Conservation (phyloP, 2,329 filamentous ascomycete genomes). For the Ophiostoma ulmi region DNA sequence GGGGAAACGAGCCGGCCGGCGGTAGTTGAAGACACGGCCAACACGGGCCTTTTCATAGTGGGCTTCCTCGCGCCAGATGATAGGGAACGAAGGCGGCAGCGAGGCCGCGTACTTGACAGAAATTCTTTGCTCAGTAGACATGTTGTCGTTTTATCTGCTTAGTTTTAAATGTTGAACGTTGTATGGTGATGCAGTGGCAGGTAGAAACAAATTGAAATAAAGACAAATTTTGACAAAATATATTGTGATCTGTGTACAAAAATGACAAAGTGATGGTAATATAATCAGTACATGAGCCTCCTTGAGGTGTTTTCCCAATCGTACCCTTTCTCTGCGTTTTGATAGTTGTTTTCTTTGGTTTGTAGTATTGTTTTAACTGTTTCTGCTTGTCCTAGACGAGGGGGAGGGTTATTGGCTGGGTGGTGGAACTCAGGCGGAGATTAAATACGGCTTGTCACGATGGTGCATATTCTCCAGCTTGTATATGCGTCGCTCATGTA, state of each 20-base stretch:
- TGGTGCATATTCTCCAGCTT: background rate
- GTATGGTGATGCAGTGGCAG: background rate
- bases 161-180: background rate
- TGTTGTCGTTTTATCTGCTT: background rate
- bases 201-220: background rate
- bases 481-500: background rate
- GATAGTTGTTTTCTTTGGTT: background rate
- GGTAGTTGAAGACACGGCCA: slow-evolving; percentile 43
- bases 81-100: slow-evolving; percentile 23
- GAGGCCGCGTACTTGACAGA: background rate
- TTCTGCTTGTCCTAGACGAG: background rate
- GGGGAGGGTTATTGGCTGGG: background rate
- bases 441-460: background rate
- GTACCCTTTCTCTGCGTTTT: background rate
- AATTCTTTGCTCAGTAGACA: background rate
- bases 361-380: background rate
- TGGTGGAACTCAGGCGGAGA: background rate
- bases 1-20: slow-evolving; percentile 37
- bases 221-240: slow-evolving; percentile 2
- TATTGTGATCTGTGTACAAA: background rate
- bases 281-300: slow-evolving; percentile 15
- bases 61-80: slow-evolving; percentile 19
- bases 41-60: slow-evolving; percentile 24
- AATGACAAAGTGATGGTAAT: background rate
- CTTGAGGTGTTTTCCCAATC: background rate